Evolutionary conservation across 2,329 filamentous ascomycete species (phyloP).

Genomic region (Cladosporium sp.): DNA sequence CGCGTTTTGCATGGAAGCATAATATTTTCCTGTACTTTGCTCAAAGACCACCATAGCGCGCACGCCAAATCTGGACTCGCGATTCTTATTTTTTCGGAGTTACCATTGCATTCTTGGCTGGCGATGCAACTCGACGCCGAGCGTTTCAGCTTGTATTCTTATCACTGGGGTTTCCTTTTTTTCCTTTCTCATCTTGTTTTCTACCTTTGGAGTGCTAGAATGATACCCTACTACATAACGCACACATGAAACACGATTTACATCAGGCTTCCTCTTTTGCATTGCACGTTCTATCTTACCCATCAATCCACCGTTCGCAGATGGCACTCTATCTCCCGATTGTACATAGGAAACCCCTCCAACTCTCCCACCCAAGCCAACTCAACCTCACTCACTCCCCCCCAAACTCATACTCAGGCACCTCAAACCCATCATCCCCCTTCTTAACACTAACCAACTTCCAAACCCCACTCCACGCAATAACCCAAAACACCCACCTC

Average conservation of each 20-base stretch:
- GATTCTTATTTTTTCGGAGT: neutral
- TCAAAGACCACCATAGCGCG: neutral
- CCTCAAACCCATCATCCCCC: neutral
- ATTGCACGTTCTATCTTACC: neutral
- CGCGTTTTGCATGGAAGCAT: neutral
- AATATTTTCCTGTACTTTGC: neutral
- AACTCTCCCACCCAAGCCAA: too few relatives aligned
- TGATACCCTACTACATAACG: constrained; percentile 9
- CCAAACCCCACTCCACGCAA: constrained; percentile 19
- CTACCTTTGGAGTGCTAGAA: neutral
- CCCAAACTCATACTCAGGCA: constrained; percentile 6
- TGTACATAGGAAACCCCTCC: too few relatives aligned
- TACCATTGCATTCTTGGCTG: neutral
- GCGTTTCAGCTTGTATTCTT: neutral
- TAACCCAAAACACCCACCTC: constrained; percentile 24
- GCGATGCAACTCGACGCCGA: neutral
- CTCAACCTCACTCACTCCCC: neutral
- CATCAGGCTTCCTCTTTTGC: neutral
- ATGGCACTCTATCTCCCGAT: too few relatives aligned
- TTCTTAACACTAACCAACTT: neutral
- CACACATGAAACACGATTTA: constrained; percentile 1
- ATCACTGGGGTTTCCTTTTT: neutral
- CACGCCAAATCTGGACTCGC: neutral
- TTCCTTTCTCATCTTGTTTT: neutral
- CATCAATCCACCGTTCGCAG: neutral